Evolutionary conservation across 352 stramenopile genomes (phyloP).

Genomic region (Globisporangium splendens): DNA sequence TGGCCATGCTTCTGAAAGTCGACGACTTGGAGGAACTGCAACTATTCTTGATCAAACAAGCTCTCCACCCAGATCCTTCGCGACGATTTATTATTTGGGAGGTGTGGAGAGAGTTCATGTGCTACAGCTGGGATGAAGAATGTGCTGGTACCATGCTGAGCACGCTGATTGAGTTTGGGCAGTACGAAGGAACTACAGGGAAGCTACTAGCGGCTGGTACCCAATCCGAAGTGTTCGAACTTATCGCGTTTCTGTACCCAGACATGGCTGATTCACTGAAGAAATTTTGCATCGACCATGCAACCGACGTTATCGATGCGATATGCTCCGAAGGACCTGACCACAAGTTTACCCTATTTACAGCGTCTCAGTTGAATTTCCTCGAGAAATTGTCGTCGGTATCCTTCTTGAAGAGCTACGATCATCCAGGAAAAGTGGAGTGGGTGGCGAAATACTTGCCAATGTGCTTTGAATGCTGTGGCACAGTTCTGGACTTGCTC

Average conservation of each 20-base stretch:
- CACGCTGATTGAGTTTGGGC: slow-evolving; percentile 31
- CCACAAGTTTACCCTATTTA: slow-evolving; percentile 34
- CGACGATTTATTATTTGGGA: slow-evolving; percentile 46
- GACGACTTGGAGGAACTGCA: slow-evolving; percentile 31
- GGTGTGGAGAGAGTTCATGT: slow-evolving; percentile 58
- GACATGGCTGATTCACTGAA: slow-evolving; percentile 36
- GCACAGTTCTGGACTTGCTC: slow-evolving; percentile 55
- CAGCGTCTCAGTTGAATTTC: slow-evolving; percentile 40
- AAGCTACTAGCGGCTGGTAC: slow-evolving; percentile 26
- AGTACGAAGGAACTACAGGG: slow-evolving; percentile 18
- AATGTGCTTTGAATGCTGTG: slow-evolving; percentile 66
- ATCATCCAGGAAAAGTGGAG: slow-evolving; percentile 40
- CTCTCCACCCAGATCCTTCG: slow-evolving; percentile 35
- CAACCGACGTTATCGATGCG: slow-evolving; percentile 36
- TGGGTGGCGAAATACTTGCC: slow-evolving; percentile 61
- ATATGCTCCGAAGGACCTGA: slow-evolving; percentile 53
- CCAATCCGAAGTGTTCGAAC: slow-evolving; percentile 29
- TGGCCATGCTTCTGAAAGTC: slow-evolving; percentile 26
- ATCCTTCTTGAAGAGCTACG: slow-evolving; percentile 42
- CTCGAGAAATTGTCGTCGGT: slow-evolving; percentile 36
- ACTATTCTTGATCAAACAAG: slow-evolving; percentile 48
- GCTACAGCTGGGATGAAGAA: slow-evolving; percentile 41
- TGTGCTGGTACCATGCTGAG: slow-evolving; percentile 23
- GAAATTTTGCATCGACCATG: slow-evolving; percentile 37
- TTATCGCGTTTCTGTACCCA: slow-evolving; percentile 46